phyloP scores from a whole-genome alignment of 176 grass and related monocot genomes.

The Calamus simplicifolius region DNA sequence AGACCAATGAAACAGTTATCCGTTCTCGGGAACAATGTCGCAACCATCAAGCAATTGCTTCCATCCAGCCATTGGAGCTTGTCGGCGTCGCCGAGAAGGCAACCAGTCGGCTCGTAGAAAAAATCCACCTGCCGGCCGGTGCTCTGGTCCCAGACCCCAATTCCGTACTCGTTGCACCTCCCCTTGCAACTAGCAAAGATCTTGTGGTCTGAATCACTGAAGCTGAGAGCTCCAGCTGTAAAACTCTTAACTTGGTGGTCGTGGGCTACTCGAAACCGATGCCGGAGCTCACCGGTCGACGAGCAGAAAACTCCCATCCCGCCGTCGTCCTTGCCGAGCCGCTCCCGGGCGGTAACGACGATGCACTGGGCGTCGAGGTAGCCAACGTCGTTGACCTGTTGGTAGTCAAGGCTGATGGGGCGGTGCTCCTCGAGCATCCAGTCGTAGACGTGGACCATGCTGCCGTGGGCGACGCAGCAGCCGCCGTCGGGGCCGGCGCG shows the following conservation, averaged over 20 bases:
- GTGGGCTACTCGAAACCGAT: slow-evolving; percentile 67
- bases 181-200: slow-evolving; percentile 93
- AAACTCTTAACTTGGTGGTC: slow-evolving; percentile 49
- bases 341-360: slow-evolving; percentile 63
- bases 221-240: slow-evolving; percentile 71
- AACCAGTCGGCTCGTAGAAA: slow-evolving; percentile 73
- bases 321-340: slow-evolving; percentile 46
- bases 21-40: slow-evolving; percentile 73
- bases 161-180: slow-evolving; percentile 79
- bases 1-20: slow-evolving; percentile 89
- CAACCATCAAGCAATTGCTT: slow-evolving; percentile 61
- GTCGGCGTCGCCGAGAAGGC: slow-evolving; percentile 75
- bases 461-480: slow-evolving; percentile 89
- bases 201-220: slow-evolving; percentile 25
- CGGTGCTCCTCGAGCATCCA: slow-evolving; percentile 88
- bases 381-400: slow-evolving; percentile 80
- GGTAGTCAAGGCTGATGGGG: slow-evolving; percentile 60
- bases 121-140: slow-evolving; percentile 76
- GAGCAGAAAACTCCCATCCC: slow-evolving; percentile 85
- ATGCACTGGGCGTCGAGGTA: slow-evolving; percentile 63
- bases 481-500: slow-evolving; percentile 79
- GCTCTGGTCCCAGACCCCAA: slow-evolving; percentile 74
- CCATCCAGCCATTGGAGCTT: slow-evolving; percentile 83
- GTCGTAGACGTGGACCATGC: slow-evolving; percentile 80
- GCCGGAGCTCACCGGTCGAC: slow-evolving; percentile 46